These are phyloP conservation scores for Neurospora sp. DNA, from an alignment of 495 filamentous ascomycete species.

Conservation along the genomic window DNA sequence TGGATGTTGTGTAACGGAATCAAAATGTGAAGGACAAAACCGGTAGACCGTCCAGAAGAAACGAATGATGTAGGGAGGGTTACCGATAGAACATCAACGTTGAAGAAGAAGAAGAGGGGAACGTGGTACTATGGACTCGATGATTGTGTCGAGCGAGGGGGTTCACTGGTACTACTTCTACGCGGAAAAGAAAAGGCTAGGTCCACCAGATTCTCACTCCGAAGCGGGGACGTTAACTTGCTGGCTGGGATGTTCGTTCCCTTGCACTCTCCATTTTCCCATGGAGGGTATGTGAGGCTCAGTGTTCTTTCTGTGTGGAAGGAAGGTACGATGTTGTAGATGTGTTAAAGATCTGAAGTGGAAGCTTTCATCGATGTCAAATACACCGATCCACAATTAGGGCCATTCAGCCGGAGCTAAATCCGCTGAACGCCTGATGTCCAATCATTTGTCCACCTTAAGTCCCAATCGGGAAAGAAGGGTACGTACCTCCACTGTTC, in stretches of 20 bases:
- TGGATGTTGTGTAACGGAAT: not conserved
- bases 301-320: not conserved
- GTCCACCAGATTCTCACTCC: not conserved
- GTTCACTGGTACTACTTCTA: not conserved
- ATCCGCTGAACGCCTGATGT: not conserved
- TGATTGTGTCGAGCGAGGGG: not conserved
- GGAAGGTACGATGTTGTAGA: not conserved
- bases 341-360: not conserved
- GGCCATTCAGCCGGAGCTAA: not conserved
- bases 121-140: not conserved
- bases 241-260: not conserved
- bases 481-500: not conserved
- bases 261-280: not conserved
- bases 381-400: not conserved
- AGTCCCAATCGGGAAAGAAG: not conserved
- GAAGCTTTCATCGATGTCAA: not conserved
- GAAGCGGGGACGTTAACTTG: not conserved
- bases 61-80: not conserved
- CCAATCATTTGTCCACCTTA: not conserved
- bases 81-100: not conserved
- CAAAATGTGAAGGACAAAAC: not conserved
- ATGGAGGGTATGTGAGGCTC: too few relatives aligned
- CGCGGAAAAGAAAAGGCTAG: not conserved
- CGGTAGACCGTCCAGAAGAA: not conserved
- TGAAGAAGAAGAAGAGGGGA: not conserved